Base-by-base conservation (phyloP, 495 filamentous ascomycete species). In the Durotheca rogersii region DNA sequence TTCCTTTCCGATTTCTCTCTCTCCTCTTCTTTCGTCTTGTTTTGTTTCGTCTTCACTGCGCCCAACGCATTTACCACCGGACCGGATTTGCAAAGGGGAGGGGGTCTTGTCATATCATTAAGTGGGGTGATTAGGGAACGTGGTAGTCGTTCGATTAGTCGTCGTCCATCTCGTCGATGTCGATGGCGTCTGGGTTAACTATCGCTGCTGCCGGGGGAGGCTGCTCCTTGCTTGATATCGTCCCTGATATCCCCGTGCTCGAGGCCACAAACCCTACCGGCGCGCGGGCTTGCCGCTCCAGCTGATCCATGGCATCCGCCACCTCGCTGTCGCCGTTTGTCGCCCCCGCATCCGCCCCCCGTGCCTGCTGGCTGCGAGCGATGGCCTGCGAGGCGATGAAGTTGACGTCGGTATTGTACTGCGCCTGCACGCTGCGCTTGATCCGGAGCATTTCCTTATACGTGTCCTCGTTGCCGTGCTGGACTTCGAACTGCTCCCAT, bases 361-460 rank as follows among this genome's bases (percentile, higher is more conserved):
- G 74, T 44, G 76, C 72, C 56, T 78, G 74, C 66, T 95, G 88
- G 40, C 82, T 83, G 46, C 90, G 78, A 3, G 90, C 90, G 47
- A 97, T 76, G 2, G 94, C 94, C 66, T 99, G 94, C 2, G 89
- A 93, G 1, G 94, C 94, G 67, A 98, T 96, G 62, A 96, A 97
- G 65, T 89, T 95, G 75, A 99, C 92, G 66, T 99, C 94, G 23
- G 94, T 99, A 59, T 96, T 96, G 74, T 91, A 97, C 74, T 96
- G 87, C 40, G 93, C 91, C 68, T 96, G 90, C 4, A 97, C 93
- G 73, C 90, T 95, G 62, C 93, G 75, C 79, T 96, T 99, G 75
- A 97, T 89, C 17, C 92, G 85, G 32, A 97, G 76, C 93, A 99
- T 99, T 67, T 97, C 93, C 74, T 95, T 96, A 76, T 93, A 99